Percentiles rank a stretch among this genome's conserved stretches.
Evolutionary conservation across 495 filamentous ascomycete genomes (phyloP).

Genomic region (Talaromyces nanjingensis): DNA sequence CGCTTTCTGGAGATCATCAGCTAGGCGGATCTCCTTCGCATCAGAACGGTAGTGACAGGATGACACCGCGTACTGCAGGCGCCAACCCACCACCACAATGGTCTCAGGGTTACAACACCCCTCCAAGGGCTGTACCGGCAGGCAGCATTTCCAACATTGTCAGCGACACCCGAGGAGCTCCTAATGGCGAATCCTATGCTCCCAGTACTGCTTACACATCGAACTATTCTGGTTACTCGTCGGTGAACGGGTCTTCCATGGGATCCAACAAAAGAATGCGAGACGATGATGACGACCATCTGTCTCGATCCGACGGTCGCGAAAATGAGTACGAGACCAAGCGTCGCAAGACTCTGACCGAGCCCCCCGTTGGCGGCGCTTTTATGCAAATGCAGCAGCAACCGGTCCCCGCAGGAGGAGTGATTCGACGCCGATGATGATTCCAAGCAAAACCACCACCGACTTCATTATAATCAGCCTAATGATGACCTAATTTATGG

Average conservation of each 20-base stretch:
- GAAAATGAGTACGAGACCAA: conserved; percentile 63
- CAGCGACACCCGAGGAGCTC: conserved; percentile 67
- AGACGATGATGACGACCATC: conserved; percentile 67
- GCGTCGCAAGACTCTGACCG: conserved; percentile 73
- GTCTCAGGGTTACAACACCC: conserved; percentile 69
- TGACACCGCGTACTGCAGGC: conserved; percentile 72
- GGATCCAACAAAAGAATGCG: conserved; percentile 73
- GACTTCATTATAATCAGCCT: conserved; percentile 11
- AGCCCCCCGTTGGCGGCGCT: conserved; percentile 39
- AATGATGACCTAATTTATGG: conserved; percentile 6
- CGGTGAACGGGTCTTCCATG: conserved; percentile 57
- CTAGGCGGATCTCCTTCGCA: conserved; percentile 82
- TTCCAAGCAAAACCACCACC: background rate
- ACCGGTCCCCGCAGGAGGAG: conserved; percentile 36
- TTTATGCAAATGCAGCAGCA: conserved; percentile 27
- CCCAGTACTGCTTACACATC: conserved; percentile 48
- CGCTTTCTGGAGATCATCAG: conserved; percentile 72
- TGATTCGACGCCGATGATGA: conserved; percentile 35
- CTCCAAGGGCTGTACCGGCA: conserved; percentile 63
- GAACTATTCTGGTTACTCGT: conserved; percentile 19
- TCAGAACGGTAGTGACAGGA: conserved; percentile 76
- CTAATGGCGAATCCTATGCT: conserved; percentile 55
- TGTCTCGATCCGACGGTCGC: conserved; percentile 61
- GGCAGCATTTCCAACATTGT: conserved; percentile 88
- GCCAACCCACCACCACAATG: conserved; percentile 67